Evolutionary conservation across 1,284 basidiomycete genomes (phyloP).

Genomic region (Puccinia hordei): DNA sequence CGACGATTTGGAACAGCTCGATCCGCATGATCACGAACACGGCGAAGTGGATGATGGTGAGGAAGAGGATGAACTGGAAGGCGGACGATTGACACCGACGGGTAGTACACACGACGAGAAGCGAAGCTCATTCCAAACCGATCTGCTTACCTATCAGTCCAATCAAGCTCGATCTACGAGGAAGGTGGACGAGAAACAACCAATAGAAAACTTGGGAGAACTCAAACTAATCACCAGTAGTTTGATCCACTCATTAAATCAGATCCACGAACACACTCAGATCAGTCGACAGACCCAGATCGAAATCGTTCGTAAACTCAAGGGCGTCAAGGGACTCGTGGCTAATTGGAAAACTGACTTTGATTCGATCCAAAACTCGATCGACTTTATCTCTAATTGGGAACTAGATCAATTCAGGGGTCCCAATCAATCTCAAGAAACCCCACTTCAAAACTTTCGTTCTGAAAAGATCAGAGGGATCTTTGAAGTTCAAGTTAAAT

Average conservation of each 20-base stretch:
- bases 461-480: conserved; percentile 23
- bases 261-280: conserved; percentile 49
- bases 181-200: background rate
- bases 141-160: background rate
- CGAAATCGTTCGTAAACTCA: conserved; percentile 42
- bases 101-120: background rate
- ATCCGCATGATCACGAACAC: background rate
- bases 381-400: conserved; percentile 40
- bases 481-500: conserved; percentile 44
- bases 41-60: background rate
- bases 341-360: conserved; percentile 42
- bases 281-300: conserved; percentile 48
- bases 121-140: background rate
- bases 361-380: conserved; percentile 40
- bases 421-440: background rate
- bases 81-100: conserved; percentile 34
- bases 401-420: conserved; percentile 9
- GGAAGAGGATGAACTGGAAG: conserved; percentile 4
- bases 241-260: conserved; percentile 43
- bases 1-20: conserved; percentile 5
- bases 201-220: conserved; percentile 36
- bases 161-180: background rate
- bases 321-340: conserved; percentile 40
- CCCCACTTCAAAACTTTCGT: background rate
- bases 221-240: conserved; percentile 42